Evolutionary conservation across 2,329 filamentous ascomycete species (phyloP), one percentile per base, ranked within the genome.

Genomic region (Botrytis hyacinthi): DNA sequence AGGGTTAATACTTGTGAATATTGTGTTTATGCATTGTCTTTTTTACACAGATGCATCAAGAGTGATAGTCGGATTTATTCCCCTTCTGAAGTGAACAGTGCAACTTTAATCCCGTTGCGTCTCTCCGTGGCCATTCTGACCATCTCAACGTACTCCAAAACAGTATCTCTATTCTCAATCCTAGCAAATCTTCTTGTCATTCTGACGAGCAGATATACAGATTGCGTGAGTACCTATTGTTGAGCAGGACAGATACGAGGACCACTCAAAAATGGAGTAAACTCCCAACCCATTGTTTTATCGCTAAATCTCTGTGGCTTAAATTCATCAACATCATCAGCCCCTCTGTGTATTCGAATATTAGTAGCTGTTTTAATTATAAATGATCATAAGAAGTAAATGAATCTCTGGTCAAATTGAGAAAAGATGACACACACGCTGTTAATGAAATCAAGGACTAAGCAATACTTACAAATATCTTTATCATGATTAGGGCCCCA

Each of bases 271-370:
- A 82, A 80, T 3, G 78, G 80, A 6, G 81, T 63, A 73, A 81
- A 82, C 1, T 76, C 78, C 82, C 16, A 82, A 78, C 1, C 86
- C 85, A 74, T 86, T 85, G 61, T 86, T 20, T 20, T 69, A 35
- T 44, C 80, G 4, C 75, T 76, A 78, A 80, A 82, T 14, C 81
- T 75, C 46, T 81, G 78, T 0, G 81, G 81, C 1, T 76, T 75
- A 63, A 81, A 82, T 48, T 79, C 78, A 0, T 78, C 74, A 85
- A 32, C 82, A 78, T 7, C 77, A 12, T 75, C 59, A 0, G 81
- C 82, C 67, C 78, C 62, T 48, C 7, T 46, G 6, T 16, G 35
- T 29, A 2, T n/a, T 37, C 14, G 18, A 37, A 62, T 62, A 14
- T 18, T 12, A 61, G 59, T n/a, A n/a, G 12, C 22, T 26, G 12